Evolutionary conservation across 306 rosid species (phyloP).

Genomic region (Hylodesmum podocarpum): DNA sequence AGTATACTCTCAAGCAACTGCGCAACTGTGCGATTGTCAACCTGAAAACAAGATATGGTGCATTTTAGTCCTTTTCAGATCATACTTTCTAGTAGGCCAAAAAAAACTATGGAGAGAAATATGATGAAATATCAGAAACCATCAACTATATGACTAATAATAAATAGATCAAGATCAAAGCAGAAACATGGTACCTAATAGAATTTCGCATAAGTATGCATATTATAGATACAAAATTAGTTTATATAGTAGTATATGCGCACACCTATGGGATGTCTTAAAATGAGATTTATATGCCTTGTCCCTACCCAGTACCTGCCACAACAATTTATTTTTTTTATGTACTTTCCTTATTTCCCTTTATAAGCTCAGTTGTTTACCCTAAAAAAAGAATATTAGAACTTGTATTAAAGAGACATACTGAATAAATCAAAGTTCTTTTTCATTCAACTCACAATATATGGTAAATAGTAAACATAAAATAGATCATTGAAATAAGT

Average conservation of each 20-base stretch:
- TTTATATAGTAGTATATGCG: neutral
- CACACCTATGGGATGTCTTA: neutral
- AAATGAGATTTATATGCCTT: neutral
- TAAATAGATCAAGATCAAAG: slow-evolving; percentile 7
- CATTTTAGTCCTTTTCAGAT: slow-evolving; percentile 15
- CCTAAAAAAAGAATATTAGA: no score
- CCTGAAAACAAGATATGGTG: slow-evolving; percentile 55
- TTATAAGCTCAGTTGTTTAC: no score
- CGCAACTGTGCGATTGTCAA: slow-evolving; percentile 75
- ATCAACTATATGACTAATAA: neutral
- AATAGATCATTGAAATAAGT: no score
- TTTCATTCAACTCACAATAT: no score
- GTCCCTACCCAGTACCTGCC: neutral
- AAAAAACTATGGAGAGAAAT: neutral
- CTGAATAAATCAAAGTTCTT: no score
- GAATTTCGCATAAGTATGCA: neutral
- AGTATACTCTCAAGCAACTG: slow-evolving; percentile 85
- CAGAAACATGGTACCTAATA: neutral
- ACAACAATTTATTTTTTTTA: neutral
- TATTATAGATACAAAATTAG: neutral
- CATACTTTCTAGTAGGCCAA: slow-evolving; percentile 3
- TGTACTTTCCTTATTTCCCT: no score
- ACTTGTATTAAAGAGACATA: no score
- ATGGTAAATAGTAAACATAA: no score
- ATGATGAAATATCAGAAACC: slow-evolving; percentile 9